Conservation (phyloP, 2,329 filamentous ascomycete species). For the Apiospora phragmitis region DNA sequence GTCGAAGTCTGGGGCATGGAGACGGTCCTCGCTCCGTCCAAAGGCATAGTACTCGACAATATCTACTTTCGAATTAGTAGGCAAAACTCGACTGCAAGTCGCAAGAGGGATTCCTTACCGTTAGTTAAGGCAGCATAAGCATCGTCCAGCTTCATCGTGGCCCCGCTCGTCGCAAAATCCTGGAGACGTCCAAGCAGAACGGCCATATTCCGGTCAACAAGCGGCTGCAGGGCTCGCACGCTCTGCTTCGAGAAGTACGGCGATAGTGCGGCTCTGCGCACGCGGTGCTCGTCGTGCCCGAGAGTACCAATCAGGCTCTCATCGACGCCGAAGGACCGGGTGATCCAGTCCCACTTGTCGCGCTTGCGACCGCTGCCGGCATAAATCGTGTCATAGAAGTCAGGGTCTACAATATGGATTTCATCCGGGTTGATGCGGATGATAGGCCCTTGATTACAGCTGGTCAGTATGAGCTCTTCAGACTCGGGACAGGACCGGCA, state of each 20-base stretch:
- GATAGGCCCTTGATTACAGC: neutral
- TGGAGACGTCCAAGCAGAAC: neutral
- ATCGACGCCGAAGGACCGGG: neutral
- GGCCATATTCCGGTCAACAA: neutral
- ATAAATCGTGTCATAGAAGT: neutral
- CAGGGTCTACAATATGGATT: neutral
- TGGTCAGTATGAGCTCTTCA: neutral
- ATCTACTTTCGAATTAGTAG: neutral
- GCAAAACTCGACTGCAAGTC: neutral
- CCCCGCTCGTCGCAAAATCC: neutral
- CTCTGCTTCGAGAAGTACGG: neutral
- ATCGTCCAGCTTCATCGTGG: neutral
- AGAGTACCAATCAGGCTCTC: neutral
- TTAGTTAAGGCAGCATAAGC: neutral
- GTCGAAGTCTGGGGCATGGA: neutral
- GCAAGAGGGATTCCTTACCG: neutral
- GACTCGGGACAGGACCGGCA: neutral
- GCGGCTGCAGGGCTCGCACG: neutral
- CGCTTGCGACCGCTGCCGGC: neutral
- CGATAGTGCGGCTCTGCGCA: neutral
- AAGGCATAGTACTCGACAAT: neutral
- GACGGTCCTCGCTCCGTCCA: neutral
- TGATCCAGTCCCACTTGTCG: neutral
- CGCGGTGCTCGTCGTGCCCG: neutral
- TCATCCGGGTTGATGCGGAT: neutral